Base-by-base conservation (phyloP, 2,329 filamentous ascomycete genomes). In the Massarina eburnea region DNA sequence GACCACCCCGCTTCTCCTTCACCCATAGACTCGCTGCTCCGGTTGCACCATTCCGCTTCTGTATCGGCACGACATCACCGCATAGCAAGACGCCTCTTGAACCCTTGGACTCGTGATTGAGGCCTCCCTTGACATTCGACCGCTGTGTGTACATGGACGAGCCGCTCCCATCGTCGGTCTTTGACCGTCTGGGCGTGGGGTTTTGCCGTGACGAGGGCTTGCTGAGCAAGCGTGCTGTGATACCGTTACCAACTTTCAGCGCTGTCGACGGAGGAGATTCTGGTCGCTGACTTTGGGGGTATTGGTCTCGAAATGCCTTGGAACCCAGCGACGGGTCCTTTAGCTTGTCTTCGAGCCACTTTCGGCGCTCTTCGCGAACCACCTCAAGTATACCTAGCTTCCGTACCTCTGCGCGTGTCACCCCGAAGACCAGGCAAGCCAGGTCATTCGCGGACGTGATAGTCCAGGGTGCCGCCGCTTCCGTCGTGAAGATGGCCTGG, bases 401-500 rank as follows among this genome's bases (percentile, higher is more conserved):
- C 44, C 91, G 84, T 19, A 99, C 89, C 70, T 99, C 94, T 4
- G 89, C 89, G 64, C 90, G 89, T n/a, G 91, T 96, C 8, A 99
- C 90, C n/a, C 94, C 94, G 73, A 97, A 99, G n/a, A 97, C 86
- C 34, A 99, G 78, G 71, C 94, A 99, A 15, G 94, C 94, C 39
- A 99, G 78, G 67, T 99, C 94, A 66, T 99, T 99, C 39, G 94
- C 94, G 3, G 94, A 89, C 42, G 96, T 81, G 48, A 99, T 96
- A 1, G 92, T 99, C 88, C 91, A 99, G 3, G 92, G 94, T 8
- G 89, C 82, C 53, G 87, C 84, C 12, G 88, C 81, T 70, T 95
- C 89, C n/a, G 94, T 99, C 7, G 92, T 95, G 67, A 99, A 99
- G 46, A 99, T 96, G 42, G 94, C 94, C 69, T 99, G 94, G 4